A percentile compares a stretch with the other conserved stretches of the same genome.
These are phyloP conservation scores for Stereocaulon alpinum DNA, from an alignment of 495 filamentous ascomycete genomes.

Conservation along the genomic window DNA sequence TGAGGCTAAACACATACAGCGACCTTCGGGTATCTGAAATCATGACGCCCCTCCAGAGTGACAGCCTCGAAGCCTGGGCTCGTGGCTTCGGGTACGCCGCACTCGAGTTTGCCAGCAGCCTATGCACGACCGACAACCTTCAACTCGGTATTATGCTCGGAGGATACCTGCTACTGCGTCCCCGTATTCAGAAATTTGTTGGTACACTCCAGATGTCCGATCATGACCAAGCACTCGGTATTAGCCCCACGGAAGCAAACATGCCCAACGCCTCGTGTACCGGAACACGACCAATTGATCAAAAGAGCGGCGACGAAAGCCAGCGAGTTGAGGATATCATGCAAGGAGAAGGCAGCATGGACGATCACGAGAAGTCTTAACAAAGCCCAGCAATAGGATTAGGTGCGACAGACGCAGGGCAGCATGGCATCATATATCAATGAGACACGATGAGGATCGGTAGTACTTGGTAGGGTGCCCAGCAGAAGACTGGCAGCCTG, in stretches of 20 bases:
- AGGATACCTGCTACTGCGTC: conserved; percentile 54
- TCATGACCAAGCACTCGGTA: conserved; percentile 28
- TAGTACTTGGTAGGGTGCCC: conserved; percentile 1
- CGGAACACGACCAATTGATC: neutral
- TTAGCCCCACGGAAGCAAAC: neutral
- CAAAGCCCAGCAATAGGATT: neutral
- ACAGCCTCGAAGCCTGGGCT: neutral
- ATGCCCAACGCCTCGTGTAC: conserved; percentile 16
- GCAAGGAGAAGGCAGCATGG: neutral
- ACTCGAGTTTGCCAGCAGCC: neutral
- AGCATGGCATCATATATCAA: neutral
- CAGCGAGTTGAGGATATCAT: neutral
- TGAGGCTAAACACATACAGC: neutral
- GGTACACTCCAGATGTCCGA: conserved; percentile 34
- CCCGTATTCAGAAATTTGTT: conserved; percentile 47
- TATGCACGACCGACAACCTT: conserved; percentile 33
- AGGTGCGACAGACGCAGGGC: neutral
- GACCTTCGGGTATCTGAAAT: neutral
- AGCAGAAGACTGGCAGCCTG: neutral
- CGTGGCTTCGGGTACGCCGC: neutral
- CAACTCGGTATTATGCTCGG: conserved; percentile 51
- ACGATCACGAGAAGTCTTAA: conserved; percentile 1
- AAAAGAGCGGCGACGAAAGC: neutral
- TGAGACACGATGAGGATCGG: neutral
- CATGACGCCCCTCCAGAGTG: neutral